phyloP scores from a whole-genome alignment of 495 filamentous ascomycete species.

The Hyphodiscus hymeniophilus region DNA sequence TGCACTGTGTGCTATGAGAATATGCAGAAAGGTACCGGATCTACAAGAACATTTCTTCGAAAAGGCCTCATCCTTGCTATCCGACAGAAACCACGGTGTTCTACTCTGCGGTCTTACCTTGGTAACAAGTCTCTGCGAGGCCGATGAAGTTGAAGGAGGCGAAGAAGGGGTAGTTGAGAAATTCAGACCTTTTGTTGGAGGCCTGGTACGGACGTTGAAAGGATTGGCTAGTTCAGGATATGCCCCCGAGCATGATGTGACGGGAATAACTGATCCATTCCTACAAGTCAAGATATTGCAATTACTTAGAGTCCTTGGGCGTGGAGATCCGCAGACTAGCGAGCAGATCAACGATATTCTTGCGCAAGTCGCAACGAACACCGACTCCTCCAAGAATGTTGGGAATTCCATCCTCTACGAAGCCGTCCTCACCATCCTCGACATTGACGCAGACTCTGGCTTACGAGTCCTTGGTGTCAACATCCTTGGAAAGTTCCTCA shows the following conservation, averaged over 20 bases:
- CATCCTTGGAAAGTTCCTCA: constrained; percentile 93
- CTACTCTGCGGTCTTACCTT: constrained; percentile 86
- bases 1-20: constrained; percentile 98
- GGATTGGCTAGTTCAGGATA: constrained; percentile 89
- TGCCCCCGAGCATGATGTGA: constrained; percentile 95
- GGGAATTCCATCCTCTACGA: constrained; percentile 98
- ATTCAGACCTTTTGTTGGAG: constrained; percentile 71
- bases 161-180: constrained; percentile 81
- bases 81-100: constrained; percentile 90
- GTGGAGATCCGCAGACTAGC: constrained; percentile 81
- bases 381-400: constrained; percentile 96
- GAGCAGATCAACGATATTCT: constrained; percentile 98
- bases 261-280: constrained; percentile 98
- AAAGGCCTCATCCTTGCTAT: constrained; percentile 80
- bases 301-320: constrained; percentile 73
- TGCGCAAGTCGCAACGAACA: constrained; percentile 97
- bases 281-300: constrained; percentile 91
- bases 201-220: constrained; percentile 85
- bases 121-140: constrained; percentile 87
- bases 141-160: constrained; percentile 80
- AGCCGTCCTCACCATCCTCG: constrained; percentile 91
- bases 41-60: constrained; percentile 95
- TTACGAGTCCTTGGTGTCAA: constrained; percentile 92
- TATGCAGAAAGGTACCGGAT: constrained; percentile 96
- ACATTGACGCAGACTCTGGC: constrained; percentile 95